A percentile compares a stretch with the other conserved stretches of the same genome.
Conservation (phyloP, 2,329 filamentous ascomycete species). For the Diplodia seriata region DNA sequence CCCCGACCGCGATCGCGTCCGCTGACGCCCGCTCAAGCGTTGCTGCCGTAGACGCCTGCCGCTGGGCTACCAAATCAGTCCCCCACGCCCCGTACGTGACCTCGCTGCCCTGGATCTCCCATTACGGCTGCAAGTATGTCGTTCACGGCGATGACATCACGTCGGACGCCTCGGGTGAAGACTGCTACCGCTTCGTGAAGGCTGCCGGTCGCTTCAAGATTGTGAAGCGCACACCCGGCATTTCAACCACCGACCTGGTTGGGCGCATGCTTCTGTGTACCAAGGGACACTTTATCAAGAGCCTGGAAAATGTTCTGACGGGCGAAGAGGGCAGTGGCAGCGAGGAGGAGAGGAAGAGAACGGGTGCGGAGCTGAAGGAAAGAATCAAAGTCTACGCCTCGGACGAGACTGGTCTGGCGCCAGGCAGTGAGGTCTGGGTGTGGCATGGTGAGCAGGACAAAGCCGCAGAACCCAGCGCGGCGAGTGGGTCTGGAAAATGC, state of each 20-base stretch:
- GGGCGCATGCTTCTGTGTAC: slow-evolving; percentile 97
- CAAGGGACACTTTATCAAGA: slow-evolving; percentile 90
- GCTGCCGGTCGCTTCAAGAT: slow-evolving; percentile 92
- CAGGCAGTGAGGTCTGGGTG: slow-evolving; percentile 84
- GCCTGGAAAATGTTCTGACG: slow-evolving; percentile 70
- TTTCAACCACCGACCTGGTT: slow-evolving; percentile 97
- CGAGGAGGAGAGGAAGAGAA: slow-evolving; percentile 67
- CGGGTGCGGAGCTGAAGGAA: slow-evolving; percentile 73
- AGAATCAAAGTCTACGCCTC: slow-evolving; percentile 86
- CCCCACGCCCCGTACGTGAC: slow-evolving; percentile 94
- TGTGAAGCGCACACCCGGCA: slow-evolving; percentile 93
- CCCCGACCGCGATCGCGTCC: slow-evolving; percentile 34
- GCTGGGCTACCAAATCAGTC: slow-evolving; percentile 88
- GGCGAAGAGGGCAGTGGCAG: slow-evolving; percentile 77
- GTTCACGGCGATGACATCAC: slow-evolving; percentile 98
- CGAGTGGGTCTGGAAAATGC: slow-evolving; percentile 70
- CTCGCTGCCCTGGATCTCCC: slow-evolving; percentile 88
- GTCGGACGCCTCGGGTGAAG: slow-evolving; percentile 88
- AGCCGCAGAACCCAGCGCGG: slow-evolving; percentile 41
- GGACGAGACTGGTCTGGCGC: slow-evolving; percentile 78
- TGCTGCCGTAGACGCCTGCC: slow-evolving; percentile 89
- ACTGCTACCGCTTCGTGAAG: slow-evolving; percentile 98
- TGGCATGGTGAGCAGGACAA: slow-evolving; percentile 60
- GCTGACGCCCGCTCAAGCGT: slow-evolving; percentile 61
- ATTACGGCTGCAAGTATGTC: slow-evolving; percentile 94